Conservation (phyloP, 345 rosid species). For the Linum usitatissimum region DNA sequence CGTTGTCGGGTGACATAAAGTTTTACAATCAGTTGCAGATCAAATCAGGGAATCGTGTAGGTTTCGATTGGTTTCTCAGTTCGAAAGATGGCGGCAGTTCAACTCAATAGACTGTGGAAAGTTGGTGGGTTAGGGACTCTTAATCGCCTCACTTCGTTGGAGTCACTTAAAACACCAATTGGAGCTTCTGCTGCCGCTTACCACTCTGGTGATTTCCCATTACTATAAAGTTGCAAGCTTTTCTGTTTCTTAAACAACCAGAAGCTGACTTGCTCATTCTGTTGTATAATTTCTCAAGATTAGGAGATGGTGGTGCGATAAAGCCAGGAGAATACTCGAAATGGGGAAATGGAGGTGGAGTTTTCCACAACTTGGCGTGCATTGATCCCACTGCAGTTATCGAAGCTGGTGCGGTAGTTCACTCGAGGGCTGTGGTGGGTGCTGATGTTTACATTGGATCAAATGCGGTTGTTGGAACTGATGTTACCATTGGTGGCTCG, state of each 20-base stretch:
- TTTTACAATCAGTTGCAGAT: too few species aligned
- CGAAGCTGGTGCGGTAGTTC: slow-evolving; percentile 56
- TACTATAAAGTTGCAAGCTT: not conserved
- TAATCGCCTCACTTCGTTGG: not conserved
- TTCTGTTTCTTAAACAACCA: not conserved
- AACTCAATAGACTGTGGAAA: not conserved
- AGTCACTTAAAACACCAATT: not conserved
- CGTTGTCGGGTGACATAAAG: too few species aligned
- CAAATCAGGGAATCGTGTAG: not conserved
- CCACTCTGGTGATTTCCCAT: not conserved
- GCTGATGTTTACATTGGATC: slow-evolving; percentile 53
- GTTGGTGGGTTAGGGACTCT: not conserved
- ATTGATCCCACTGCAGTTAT: slow-evolving; percentile 44
- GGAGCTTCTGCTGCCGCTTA: not conserved
- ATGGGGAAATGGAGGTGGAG: slow-evolving; percentile 65
- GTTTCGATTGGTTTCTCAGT: not conserved
- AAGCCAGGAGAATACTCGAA: slow-evolving; percentile 24
- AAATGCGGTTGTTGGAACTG: slow-evolving; percentile 59
- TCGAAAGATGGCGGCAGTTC: not conserved
- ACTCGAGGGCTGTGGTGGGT: slow-evolving; percentile 41
- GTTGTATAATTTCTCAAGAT: slow-evolving; percentile 14
- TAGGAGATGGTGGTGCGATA: slow-evolving; percentile 21
- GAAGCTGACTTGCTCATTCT: not conserved
- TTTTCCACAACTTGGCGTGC: slow-evolving; percentile 43
- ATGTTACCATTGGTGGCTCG: slow-evolving; percentile 41